Evolutionary conservation across 768 basidiomycete genomes (phyloP).

Genomic region (Kwoniella pini): DNA sequence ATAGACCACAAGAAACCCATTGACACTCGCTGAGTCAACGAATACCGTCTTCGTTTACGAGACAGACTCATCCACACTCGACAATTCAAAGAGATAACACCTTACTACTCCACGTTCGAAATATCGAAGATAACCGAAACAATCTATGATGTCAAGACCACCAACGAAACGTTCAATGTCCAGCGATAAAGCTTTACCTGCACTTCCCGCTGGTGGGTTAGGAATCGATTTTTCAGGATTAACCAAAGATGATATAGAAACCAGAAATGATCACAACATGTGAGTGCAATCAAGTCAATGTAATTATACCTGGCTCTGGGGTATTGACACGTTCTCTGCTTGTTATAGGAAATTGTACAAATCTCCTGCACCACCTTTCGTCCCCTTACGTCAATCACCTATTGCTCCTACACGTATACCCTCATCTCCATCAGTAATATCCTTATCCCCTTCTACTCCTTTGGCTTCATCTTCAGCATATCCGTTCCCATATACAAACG

Average conservation of each 20-base stretch:
- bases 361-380: background rate
- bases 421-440: slow-evolving; percentile 7
- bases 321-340: too few relatives aligned
- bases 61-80: too few relatives aligned
- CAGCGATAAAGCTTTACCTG: slow-evolving; percentile 4
- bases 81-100: too few relatives aligned
- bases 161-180: slow-evolving; percentile 1
- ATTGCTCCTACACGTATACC: background rate
- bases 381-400: background rate
- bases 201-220: slow-evolving; percentile 6
- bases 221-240: slow-evolving; percentile 17
- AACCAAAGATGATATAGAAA: background rate
- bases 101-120: too few relatives aligned
- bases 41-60: too few relatives aligned
- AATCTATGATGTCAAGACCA: slow-evolving; percentile 4
- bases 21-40: too few relatives aligned
- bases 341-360: slow-evolving; percentile 1
- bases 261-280: background rate
- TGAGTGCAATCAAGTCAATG: too few relatives aligned
- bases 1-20: too few relatives aligned
- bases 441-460: slow-evolving; percentile 1
- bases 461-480: background rate
- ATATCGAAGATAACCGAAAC: too few relatives aligned
- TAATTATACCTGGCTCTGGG: too few relatives aligned
- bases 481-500: slow-evolving; percentile 8